Percentiles rank a stretch among this genome's conserved stretches.
phyloP scores from a whole-genome alignment of 1,284 basidiomycete species.

The Ustilago bromivora region DNA sequence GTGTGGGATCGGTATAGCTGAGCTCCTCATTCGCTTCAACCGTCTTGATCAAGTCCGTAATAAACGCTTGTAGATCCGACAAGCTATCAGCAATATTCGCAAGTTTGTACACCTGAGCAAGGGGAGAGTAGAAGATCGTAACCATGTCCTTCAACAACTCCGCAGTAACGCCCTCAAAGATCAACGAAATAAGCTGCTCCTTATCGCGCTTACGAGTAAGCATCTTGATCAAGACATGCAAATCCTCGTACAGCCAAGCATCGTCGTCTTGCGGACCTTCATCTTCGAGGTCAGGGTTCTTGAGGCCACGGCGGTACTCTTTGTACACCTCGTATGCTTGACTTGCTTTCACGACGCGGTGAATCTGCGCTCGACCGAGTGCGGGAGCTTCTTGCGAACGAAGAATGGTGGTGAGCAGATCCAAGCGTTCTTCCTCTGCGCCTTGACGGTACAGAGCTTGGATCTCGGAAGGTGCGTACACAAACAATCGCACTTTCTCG shows the following conservation, averaged over 20 bases:
- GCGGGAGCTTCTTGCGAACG: constrained; percentile 82
- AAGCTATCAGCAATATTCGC: constrained; percentile 96
- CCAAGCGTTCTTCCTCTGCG: constrained; percentile 77
- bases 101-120: constrained; percentile 98
- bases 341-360: constrained; percentile 63
- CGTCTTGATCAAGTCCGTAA: constrained; percentile 94
- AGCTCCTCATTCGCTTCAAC: constrained; percentile 91
- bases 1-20: constrained; percentile 83
- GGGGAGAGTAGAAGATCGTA: constrained; percentile 96
- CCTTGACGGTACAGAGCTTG: constrained; percentile 74
- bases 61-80: constrained; percentile 90
- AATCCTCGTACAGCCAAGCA: constrained; percentile 68
- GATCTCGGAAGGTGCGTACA: constrained; percentile 86
- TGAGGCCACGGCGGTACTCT: constrained; percentile 55
- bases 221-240: constrained; percentile 66
- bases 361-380: constrained; percentile 55
- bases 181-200: constrained; percentile 90
- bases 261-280: constrained; percentile 72
- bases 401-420: constrained; percentile 84
- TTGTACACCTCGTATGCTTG: constrained; percentile 66
- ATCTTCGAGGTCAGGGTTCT: constrained; percentile 72
- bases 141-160: constrained; percentile 98
- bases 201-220: constrained; percentile 80
- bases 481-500: constrained; percentile 86
- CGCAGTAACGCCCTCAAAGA: constrained; percentile 95